Base-by-base conservation (phyloP, 306 rosid genomes). In the Vigna trinervia region DNA sequence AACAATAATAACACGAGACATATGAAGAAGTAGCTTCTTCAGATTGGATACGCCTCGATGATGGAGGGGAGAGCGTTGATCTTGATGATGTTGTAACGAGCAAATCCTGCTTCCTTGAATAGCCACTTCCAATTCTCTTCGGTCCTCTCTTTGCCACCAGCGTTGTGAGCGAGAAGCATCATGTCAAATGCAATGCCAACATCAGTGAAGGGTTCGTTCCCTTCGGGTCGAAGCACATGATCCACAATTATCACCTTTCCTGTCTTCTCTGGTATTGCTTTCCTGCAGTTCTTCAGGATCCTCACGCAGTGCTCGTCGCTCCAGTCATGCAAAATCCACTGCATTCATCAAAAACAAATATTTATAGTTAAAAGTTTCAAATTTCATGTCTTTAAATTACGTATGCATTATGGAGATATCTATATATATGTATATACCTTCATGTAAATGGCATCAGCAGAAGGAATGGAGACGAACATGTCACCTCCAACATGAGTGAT, bases 261-360 rank as follows among this genome's bases (percentile, higher is more conserved):
- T 0, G 30, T 80, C 61, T 82, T 81, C 78, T 84, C 84, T 0
- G 85, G 82, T 7, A 92, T 85, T 12, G 91, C 95, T 56, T 88
- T 86, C 62, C 74, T 77, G 15, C 88, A 87, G 6, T 88, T 89
- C 83, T 80, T 69, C 80, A 88, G 51, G 3, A 89, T 88, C 77
- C 73, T 71, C 9, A 86, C 15, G 83, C 94, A 86, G 13, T 89
- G 85, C 50, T 91, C 81, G 60, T 90, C 96, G 11, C 88, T 85
- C 96, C 96, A 89, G 34, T 87, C 88, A 43, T 92, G 96, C 68
- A 92, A 51, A 48, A 92, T 73, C 93, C 89, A 84, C 97, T 89
- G 70, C 80, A 43, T 71, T 41, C 57, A 46, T 8, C 3, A 1
- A 1, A 28, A 20, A 20, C 1, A 54, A 3, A 8, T 19, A 54